Evolutionary conservation across 192 early-diverging fungal species (phyloP).

Genomic region (Mortierella hygrophila): DNA sequence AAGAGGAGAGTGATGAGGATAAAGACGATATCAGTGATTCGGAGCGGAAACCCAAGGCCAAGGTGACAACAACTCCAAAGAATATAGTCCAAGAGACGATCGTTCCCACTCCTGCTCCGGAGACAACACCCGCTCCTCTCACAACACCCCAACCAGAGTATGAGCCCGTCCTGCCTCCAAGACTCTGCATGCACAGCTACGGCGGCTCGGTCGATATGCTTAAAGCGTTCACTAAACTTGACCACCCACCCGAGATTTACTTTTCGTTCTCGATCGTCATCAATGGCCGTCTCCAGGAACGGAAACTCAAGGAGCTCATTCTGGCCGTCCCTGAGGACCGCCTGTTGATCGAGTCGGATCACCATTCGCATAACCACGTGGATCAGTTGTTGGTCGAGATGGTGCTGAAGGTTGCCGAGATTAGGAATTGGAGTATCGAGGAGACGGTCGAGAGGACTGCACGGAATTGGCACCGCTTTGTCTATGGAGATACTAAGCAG

Average conservation of each 20-base stretch:
- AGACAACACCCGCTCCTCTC: conserved; percentile 14
- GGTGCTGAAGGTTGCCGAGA: conserved; percentile 65
- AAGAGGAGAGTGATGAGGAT: conserved; percentile 53
- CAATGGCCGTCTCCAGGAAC: conserved; percentile 72
- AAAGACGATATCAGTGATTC: conserved; percentile 19
- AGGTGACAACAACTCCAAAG: neutral
- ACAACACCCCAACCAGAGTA: neutral
- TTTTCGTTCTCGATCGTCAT: conserved; percentile 85
- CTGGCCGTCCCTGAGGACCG: conserved; percentile 78
- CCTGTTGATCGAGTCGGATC: conserved; percentile 88
- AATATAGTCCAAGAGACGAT: neutral
- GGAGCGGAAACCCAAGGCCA: neutral
- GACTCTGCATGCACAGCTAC: conserved; percentile 90
- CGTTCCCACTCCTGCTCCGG: neutral
- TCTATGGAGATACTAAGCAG: conserved; percentile 22
- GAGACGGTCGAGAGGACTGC: conserved; percentile 61
- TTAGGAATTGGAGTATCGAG: conserved; percentile 69
- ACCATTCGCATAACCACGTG: conserved; percentile 66
- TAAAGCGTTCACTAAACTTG: conserved; percentile 57
- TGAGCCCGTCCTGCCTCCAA: conserved; percentile 65
- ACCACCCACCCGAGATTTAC: conserved; percentile 66
- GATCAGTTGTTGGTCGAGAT: conserved; percentile 71
- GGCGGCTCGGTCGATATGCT: conserved; percentile 83
- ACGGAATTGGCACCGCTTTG: conserved; percentile 63
- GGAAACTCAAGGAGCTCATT: conserved; percentile 74